A percentile compares a stretch with the other conserved stretches of the same genome.
phyloP scores from a whole-genome alignment of 176 grass and related monocot genomes.

The Zizania latifolia region DNA sequence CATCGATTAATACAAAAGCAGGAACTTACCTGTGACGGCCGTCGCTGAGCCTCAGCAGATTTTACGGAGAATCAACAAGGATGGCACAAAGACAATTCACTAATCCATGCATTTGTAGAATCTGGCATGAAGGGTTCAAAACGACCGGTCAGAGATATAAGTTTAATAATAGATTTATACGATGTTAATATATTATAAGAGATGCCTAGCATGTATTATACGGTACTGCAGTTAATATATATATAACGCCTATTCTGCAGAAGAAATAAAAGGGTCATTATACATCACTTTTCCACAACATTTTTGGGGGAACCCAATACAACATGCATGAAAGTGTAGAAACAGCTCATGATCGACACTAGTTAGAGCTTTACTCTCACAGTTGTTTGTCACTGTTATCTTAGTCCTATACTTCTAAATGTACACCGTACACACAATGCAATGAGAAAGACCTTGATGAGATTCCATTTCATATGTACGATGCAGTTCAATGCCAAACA shows the following conservation, averaged over 20 bases:
- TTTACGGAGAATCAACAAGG: neutral
- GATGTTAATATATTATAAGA: neutral
- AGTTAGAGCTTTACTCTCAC: too few species aligned
- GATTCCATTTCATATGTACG: neutral
- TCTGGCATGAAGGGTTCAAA: neutral
- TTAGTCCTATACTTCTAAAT: too few species aligned
- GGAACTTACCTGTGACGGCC: neutral
- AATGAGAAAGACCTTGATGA: neutral
- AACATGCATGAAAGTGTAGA: neutral
- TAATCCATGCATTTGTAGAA: conserved; percentile 10
- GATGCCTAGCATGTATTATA: neutral
- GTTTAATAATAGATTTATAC: neutral
- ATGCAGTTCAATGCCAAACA: neutral
- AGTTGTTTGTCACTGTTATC: neutral
- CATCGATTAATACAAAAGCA: neutral
- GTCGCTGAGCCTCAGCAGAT: neutral
- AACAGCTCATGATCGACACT: too few species aligned
- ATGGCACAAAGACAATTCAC: conserved; percentile 2
- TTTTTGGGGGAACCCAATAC: neutral
- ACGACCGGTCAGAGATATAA: neutral
- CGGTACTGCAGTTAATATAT: neutral
- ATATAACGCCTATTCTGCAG: too few species aligned
- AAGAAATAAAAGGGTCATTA: neutral
- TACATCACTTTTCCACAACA: neutral
- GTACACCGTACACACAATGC: neutral